phyloP scores from a whole-genome alignment of 345 rosid genomes.

The Microthlaspi erraticum region DNA sequence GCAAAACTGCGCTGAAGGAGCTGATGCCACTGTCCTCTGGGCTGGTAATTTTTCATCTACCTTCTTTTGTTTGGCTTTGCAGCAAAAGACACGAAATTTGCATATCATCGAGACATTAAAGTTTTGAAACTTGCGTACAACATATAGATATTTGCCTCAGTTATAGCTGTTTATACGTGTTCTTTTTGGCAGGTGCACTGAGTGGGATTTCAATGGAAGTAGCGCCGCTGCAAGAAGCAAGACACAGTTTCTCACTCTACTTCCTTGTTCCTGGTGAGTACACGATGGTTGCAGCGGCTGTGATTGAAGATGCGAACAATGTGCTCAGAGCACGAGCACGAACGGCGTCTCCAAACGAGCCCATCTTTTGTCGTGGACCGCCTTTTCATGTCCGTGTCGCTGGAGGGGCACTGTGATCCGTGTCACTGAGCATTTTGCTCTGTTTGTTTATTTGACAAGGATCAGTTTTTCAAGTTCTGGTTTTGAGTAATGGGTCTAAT shows the following conservation, averaged over 20 bases:
- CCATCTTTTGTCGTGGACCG: constrained; percentile 93
- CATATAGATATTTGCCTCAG: not conserved
- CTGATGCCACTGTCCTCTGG: constrained; percentile 90
- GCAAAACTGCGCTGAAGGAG: constrained; percentile 85
- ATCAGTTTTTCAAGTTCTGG: constrained; percentile 23
- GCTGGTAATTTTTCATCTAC: constrained; percentile 59
- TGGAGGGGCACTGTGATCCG: constrained; percentile 59
- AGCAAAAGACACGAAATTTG: constrained; percentile 1
- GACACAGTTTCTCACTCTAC: constrained; percentile 78
- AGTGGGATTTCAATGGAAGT: constrained; percentile 78
- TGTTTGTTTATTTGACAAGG: constrained; percentile 11
- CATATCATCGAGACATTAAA: not conserved
- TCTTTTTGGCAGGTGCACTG: constrained; percentile 60
- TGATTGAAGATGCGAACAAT: constrained; percentile 82
- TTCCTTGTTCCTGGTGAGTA: constrained; percentile 96
- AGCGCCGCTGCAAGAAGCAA: constrained; percentile 74
- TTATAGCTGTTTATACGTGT: constrained; percentile 20
- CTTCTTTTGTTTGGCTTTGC: not conserved
- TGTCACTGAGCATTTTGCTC: not conserved
- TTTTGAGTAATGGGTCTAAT: constrained; percentile 18
- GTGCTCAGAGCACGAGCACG: constrained; percentile 85
- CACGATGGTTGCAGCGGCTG: constrained; percentile 83
- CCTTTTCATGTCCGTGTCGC: constrained; percentile 77
- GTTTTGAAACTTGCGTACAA: not conserved
- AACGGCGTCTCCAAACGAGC: constrained; percentile 73